Conservation (phyloP, 2,329 filamentous ascomycete genomes). For the Alternaria angustiovoidea region DNA sequence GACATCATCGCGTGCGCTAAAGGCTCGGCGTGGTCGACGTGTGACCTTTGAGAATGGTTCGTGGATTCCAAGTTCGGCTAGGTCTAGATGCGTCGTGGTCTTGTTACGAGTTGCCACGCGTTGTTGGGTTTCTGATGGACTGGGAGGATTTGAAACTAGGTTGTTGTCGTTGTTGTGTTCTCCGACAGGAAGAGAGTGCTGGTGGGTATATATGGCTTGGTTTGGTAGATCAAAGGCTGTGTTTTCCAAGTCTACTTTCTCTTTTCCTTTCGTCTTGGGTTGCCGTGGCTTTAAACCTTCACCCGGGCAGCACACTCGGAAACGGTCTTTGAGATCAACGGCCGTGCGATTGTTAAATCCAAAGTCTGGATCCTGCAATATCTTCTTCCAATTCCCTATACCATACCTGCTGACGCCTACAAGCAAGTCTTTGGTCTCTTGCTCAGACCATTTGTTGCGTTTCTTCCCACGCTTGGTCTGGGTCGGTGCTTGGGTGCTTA, state of each 20-base stretch:
- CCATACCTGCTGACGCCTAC: conserved; percentile 68
- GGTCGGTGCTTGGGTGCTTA: conserved; percentile 15
- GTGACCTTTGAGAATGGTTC: conserved; percentile 59
- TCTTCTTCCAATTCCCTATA: conserved; percentile 71
- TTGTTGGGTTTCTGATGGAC: conserved; percentile 5
- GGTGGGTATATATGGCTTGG: not conserved
- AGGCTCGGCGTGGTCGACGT: conserved; percentile 63
- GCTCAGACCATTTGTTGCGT: conserved; percentile 68
- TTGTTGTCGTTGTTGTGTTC: not conserved
- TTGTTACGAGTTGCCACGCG: conserved; percentile 31
- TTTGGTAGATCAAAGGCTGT: not conserved
- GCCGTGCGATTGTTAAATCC: conserved; percentile 66
- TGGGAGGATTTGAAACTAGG: not conserved
- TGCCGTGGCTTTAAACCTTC: conserved; percentile 39
- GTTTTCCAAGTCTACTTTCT: not conserved
- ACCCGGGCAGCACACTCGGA: conserved; percentile 62
- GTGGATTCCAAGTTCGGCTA: conserved; percentile 58
- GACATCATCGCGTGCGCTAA: conserved; percentile 65
- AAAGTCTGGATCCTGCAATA: conserved; percentile 64
- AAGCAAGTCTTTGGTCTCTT: conserved; percentile 66
- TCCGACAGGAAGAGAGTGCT: not conserved
- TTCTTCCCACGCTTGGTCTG: conserved; percentile 57
- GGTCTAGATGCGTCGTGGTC: conserved; percentile 33
- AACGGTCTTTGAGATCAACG: conserved; percentile 70
- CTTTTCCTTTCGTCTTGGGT: conserved; percentile 51